Evolutionary conservation across 805 yeast genomes (phyloP).

Genomic region (Tanozyma kutaoensis): DNA sequence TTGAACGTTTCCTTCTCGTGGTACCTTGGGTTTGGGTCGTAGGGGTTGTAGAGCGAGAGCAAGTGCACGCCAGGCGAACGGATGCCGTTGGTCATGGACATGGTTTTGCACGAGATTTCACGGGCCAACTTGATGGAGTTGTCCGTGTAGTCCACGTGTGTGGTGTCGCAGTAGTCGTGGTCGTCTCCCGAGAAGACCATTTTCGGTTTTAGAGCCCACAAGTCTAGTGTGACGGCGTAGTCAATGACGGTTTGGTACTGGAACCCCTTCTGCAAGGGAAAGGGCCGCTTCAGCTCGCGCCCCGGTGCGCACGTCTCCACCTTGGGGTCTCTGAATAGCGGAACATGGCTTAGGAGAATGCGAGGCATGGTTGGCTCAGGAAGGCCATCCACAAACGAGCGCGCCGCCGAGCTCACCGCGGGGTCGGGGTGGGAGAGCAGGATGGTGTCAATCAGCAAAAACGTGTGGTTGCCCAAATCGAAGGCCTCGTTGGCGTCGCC

Average conservation of each 20-base stretch:
- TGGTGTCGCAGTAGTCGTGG: slow-evolving; percentile 84
- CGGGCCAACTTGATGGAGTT: slow-evolving; percentile 25
- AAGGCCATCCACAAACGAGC: slow-evolving; percentile 32
- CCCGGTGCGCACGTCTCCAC: slow-evolving; percentile 58
- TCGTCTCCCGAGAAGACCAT: slow-evolving; percentile 86
- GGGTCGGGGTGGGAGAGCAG: slow-evolving; percentile 50
- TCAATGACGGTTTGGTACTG: slow-evolving; percentile 90
- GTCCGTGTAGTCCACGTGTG: slow-evolving; percentile 28
- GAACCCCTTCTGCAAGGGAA: slow-evolving; percentile 62
- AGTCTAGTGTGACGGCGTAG: slow-evolving; percentile 37
- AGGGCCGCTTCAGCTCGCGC: slow-evolving; percentile 51
- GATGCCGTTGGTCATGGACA: slow-evolving; percentile 90
- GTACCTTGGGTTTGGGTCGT: slow-evolving; percentile 4
- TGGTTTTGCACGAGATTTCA: slow-evolving; percentile 81
- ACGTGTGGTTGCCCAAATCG: slow-evolving; percentile 57
- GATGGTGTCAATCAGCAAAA: slow-evolving; percentile 69
- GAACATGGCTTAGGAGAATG: slow-evolving; percentile 76
- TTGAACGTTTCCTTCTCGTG: no score
- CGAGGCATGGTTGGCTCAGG: slow-evolving; percentile 33
- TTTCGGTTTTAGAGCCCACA: slow-evolving; percentile 41
- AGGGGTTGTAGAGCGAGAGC: slow-evolving; percentile 47
- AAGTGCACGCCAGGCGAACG: slow-evolving; percentile 77
- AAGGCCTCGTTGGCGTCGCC: slow-evolving; percentile 53
- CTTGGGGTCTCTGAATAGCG: slow-evolving; percentile 59
- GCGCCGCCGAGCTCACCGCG: slow-evolving; percentile 35